A percentile compares a stretch with the other conserved stretches of the same genome.
Evolutionary conservation across 2,329 filamentous ascomycete species (phyloP).

Genomic region (Beauveria brongniartii): DNA sequence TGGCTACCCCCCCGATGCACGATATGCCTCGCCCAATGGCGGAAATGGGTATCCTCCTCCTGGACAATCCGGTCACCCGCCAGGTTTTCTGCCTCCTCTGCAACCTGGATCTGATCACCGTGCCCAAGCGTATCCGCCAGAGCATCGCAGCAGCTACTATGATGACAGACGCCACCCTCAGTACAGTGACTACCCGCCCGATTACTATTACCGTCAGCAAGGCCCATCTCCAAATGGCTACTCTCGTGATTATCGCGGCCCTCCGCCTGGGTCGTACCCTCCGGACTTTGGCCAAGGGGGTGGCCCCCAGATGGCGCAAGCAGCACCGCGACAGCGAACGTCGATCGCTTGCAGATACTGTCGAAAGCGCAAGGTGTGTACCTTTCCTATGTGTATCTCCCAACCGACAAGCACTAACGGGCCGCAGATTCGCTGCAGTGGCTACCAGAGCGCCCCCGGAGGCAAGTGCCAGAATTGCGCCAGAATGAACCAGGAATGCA

Average conservation of each 20-base stretch:
- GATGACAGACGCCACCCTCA: slow-evolving; percentile 27
- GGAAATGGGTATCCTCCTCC: slow-evolving; percentile 39
- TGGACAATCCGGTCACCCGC: slow-evolving; percentile 21
- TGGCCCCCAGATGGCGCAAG: slow-evolving; percentile 35
- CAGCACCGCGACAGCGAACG: slow-evolving; percentile 49
- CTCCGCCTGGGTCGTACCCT: slow-evolving; percentile 24
- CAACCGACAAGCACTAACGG: not conserved
- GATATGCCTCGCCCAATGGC: slow-evolving; percentile 36
- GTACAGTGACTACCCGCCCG: slow-evolving; percentile 26
- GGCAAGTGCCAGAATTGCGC: slow-evolving; percentile 55
- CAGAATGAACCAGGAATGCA: slow-evolving; percentile 53
- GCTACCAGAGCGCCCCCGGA: slow-evolving; percentile 49
- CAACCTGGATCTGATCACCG: slow-evolving; percentile 29
- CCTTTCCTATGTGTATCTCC: not conserved
- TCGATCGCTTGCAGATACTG: slow-evolving; percentile 55
- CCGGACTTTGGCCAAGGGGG: slow-evolving; percentile 28
- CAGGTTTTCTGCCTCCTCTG: slow-evolving; percentile 30
- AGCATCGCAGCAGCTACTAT: slow-evolving; percentile 31
- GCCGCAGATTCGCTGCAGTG: slow-evolving; percentile 50
- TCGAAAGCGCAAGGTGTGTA: slow-evolving; percentile 49
- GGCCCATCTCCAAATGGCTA: slow-evolving; percentile 23
- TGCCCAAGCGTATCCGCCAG: slow-evolving; percentile 29
- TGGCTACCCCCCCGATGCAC: slow-evolving; percentile 26
- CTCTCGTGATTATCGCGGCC: slow-evolving; percentile 21
- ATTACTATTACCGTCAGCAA: slow-evolving; percentile 28